Percentiles rank a stretch among this genome's conserved stretches.
Conservation (phyloP, 345 rosid genomes). For the Turnera subulata region DNA sequence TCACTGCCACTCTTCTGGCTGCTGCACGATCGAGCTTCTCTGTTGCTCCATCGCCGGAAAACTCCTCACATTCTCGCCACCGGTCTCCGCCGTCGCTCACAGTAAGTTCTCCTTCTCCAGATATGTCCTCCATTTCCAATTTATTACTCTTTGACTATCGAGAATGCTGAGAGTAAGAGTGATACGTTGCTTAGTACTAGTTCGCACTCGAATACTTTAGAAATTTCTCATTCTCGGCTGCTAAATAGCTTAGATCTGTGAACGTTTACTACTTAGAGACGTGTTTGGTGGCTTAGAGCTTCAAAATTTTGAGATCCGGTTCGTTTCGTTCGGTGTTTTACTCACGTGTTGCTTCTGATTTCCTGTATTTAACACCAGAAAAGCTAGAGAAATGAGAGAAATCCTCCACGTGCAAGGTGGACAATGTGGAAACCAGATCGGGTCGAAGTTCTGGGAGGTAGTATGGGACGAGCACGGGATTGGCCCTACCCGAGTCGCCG, state of each 20-base stretch:
- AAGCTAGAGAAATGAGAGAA: constrained; percentile 18
- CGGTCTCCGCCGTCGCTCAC: too few relatives aligned
- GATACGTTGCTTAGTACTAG: too few relatives aligned
- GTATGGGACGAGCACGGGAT: constrained; percentile 29
- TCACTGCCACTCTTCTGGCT: constrained; percentile 1
- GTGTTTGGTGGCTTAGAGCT: too few relatives aligned
- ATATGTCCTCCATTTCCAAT: not conserved
- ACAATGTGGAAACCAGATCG: constrained; percentile 29
- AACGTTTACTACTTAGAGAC: too few relatives aligned
- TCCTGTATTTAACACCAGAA: not conserved
- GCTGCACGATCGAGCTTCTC: constrained; percentile 9
- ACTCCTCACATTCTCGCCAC: not conserved
- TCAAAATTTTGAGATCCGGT: not conserved
- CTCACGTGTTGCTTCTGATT: not conserved
- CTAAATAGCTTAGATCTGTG: constrained; percentile 1
- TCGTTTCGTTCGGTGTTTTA: not conserved
- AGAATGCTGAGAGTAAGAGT: not conserved
- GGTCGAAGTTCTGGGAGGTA: constrained; percentile 28
- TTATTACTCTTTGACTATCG: not conserved
- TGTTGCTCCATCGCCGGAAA: constrained; percentile 15
- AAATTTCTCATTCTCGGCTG: not conserved
- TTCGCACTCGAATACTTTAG: too few relatives aligned
- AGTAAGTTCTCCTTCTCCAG: constrained; percentile 2
- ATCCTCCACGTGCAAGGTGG: constrained; percentile 31
- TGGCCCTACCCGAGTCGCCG: constrained; percentile 21